phyloP scores from a whole-genome alignment of 2,329 filamentous ascomycete species.

The Aspergillus sp. region DNA sequence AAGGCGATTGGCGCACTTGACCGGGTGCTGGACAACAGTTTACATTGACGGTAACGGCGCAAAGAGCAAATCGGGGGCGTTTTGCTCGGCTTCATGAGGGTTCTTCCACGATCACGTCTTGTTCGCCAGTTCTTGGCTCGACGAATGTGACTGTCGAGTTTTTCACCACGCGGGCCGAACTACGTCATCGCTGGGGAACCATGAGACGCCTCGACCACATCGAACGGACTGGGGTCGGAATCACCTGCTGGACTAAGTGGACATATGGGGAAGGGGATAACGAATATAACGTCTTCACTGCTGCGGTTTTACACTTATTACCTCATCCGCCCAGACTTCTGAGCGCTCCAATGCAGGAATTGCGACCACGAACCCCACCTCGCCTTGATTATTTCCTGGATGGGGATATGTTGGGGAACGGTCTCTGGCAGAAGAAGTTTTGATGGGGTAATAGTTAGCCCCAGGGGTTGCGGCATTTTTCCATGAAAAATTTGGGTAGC shows the following conservation, averaged over 20 bases:
- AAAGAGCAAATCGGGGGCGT: neutral
- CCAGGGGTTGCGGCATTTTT: slow-evolving; percentile 18
- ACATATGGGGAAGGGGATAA: neutral
- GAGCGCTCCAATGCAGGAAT: neutral
- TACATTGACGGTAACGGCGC: too few relatives aligned
- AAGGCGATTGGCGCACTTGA: neutral
- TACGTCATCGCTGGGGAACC: slow-evolving; percentile 1
- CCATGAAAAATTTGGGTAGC: slow-evolving; percentile 11
- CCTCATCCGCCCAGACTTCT: slow-evolving; percentile 10
- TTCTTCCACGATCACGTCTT: neutral
- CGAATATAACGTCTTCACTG: neutral
- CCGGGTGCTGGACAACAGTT: neutral
- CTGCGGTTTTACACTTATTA: slow-evolving; percentile 9
- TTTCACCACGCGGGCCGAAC: neutral
- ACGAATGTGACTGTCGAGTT: neutral
- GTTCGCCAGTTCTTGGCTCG: neutral
- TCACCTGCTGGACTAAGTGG: slow-evolving; percentile 3
- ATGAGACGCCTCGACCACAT: neutral
- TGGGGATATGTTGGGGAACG: slow-evolving; percentile 5
- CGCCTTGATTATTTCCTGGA: neutral
- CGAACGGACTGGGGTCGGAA: neutral
- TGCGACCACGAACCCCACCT: slow-evolving; percentile 3
- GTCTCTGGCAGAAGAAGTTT: slow-evolving; percentile 9
- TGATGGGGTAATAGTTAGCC: slow-evolving; percentile 18
- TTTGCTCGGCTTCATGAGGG: neutral